These are phyloP conservation scores for Suhomyces pyralidae DNA, from an alignment of 805 yeast genomes.

Conservation along the genomic window DNA sequence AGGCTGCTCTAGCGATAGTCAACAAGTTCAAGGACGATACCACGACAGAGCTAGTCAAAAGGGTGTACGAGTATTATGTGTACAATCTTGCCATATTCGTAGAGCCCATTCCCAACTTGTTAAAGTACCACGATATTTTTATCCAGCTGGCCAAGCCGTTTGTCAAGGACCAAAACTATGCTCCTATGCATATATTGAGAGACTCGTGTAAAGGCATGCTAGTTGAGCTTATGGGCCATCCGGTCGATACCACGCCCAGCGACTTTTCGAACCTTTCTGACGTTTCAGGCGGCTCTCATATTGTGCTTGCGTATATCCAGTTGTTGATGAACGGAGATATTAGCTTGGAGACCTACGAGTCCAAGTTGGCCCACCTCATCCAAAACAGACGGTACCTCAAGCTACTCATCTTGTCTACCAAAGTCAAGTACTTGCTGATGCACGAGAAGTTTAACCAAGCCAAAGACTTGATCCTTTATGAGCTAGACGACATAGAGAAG, in stretches of 20 bases:
- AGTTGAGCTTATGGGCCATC: slow-evolving; percentile 14
- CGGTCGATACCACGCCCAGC: slow-evolving; percentile 1
- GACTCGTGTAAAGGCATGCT: slow-evolving; percentile 13
- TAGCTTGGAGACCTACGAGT: slow-evolving; percentile 8
- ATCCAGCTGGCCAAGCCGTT: slow-evolving; percentile 13
- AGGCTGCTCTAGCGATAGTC: slow-evolving; percentile 38
- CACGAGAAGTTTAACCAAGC: slow-evolving; percentile 18
- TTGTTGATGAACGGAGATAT: slow-evolving; percentile 10
- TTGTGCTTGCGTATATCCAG: neutral
- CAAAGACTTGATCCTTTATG: slow-evolving; percentile 9
- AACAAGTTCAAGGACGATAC: slow-evolving; percentile 26
- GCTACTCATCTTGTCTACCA: slow-evolving; percentile 4
- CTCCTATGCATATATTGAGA: slow-evolving; percentile 8
- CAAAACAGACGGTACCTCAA: neutral
- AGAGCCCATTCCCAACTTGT: slow-evolving; percentile 37
- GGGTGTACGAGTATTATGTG: slow-evolving; percentile 42
- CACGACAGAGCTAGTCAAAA: slow-evolving; percentile 32
- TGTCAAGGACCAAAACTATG: slow-evolving; percentile 4
- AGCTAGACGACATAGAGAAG: slow-evolving; percentile 17
- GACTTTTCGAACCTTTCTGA: neutral
- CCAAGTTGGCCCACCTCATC: neutral
- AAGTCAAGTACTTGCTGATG: slow-evolving; percentile 9
- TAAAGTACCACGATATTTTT: slow-evolving; percentile 23
- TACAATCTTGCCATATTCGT: slow-evolving; percentile 39
- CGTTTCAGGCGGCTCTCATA: neutral